Evolutionary conservation across 257 asterid genomes (phyloP).

Genomic region (Solanum sparsipilum): DNA sequence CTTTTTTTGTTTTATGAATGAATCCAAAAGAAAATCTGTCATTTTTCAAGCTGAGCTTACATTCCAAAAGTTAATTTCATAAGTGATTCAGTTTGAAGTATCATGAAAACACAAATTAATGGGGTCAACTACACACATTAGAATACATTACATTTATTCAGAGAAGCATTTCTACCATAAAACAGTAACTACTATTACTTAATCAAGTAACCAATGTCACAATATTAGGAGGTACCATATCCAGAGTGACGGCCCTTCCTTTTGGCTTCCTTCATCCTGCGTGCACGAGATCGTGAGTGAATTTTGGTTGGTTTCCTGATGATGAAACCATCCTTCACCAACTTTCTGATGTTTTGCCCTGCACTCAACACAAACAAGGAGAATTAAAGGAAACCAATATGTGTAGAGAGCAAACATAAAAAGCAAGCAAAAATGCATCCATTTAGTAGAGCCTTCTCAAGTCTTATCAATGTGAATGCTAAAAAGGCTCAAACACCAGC

Average conservation of each 20-base stretch:
- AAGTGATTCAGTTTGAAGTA: neutral
- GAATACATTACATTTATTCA: neutral
- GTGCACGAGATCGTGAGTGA: conserved; percentile 90
- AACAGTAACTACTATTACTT: neutral
- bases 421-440: neutral
- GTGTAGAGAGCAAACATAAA: neutral
- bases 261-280: conserved; percentile 91
- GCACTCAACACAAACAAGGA: neutral
- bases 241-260: conserved; percentile 97
- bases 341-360: conserved; percentile 82
- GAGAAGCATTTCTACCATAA: neutral
- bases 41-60: neutral
- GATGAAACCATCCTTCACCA: conserved; percentile 91
- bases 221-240: conserved; percentile 41
- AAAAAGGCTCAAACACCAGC: neutral
- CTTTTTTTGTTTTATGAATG: neutral
- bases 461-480: neutral
- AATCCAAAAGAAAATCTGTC: neutral
- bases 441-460: neutral
- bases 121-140: neutral
- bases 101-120: neutral
- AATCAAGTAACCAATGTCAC: neutral
- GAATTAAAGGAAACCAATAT: neutral
- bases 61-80: too few species aligned
- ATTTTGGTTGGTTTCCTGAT: conserved; percentile 96